A percentile compares a stretch with the other conserved stretches of the same genome.
These are phyloP conservation scores for Daldinia concentrica DNA, from an alignment of 495 filamentous ascomycete species.

Conservation along the genomic window DNA sequence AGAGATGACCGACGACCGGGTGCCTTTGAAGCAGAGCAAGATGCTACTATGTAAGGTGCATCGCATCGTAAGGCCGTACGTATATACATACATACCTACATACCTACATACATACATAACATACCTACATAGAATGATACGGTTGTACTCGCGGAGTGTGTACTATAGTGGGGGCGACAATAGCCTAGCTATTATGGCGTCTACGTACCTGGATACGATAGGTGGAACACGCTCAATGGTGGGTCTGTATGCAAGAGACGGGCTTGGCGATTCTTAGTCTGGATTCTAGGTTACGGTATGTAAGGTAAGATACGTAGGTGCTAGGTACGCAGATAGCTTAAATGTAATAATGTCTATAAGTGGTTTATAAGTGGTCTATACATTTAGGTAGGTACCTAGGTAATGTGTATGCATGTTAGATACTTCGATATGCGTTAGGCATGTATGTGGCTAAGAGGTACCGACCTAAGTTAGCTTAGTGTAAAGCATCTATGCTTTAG, in stretches of 20 bases:
- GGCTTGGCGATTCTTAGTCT: slow-evolving; percentile 43
- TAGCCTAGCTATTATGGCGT: slow-evolving; percentile 27
- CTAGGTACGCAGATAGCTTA: background rate
- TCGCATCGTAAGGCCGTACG: background rate
- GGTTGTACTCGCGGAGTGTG: slow-evolving; percentile 26
- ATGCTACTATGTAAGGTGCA: background rate
- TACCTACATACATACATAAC: slow-evolving; percentile 10
- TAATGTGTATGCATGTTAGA: background rate
- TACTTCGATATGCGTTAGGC: background rate
- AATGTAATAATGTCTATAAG: background rate
- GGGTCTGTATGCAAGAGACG: slow-evolving; percentile 39
- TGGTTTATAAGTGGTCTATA: background rate
- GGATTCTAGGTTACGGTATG: slow-evolving; percentile 40
- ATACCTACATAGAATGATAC: slow-evolving; percentile 11
- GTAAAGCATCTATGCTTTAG: too few species aligned
- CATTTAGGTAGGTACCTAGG: background rate
- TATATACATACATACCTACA: background rate
- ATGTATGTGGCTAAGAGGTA: background rate
- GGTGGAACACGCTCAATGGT: slow-evolving; percentile 23
- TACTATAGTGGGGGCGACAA: slow-evolving; percentile 29
- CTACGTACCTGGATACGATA: slow-evolving; percentile 33
- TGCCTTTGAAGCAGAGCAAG: slow-evolving; percentile 22
- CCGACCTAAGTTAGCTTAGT: background rate
- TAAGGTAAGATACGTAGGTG: slow-evolving; percentile 28
- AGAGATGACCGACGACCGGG: slow-evolving; percentile 16